Evolutionary conservation across 345 rosid genomes (phyloP).

Genomic region (Arabis alpina): DNA sequence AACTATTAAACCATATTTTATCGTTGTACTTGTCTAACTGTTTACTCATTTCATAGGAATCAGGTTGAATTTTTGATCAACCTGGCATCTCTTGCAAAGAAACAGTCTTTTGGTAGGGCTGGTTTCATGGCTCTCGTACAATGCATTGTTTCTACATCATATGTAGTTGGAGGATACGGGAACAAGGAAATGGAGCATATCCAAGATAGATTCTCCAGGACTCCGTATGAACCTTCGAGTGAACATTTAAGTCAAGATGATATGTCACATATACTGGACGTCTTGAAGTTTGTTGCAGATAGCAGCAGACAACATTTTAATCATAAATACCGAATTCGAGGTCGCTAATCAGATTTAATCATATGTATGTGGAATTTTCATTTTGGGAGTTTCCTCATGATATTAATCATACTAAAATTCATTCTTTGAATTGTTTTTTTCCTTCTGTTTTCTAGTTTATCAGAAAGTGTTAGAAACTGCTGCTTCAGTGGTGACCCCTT

Average conservation of each 20-base stretch:
- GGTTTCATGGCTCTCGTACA: constrained; percentile 86
- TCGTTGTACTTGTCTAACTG: constrained; percentile 4
- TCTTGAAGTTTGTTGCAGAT: constrained; percentile 74
- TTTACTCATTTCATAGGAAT: constrained; percentile 55
- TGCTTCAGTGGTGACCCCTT: constrained; percentile 52
- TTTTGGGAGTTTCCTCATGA: constrained; percentile 11
- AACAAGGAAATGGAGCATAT: constrained; percentile 38
- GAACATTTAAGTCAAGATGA: constrained; percentile 41
- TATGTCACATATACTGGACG: constrained; percentile 59
- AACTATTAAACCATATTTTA: neutral
- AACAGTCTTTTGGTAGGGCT: constrained; percentile 78
- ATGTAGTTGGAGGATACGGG: constrained; percentile 44
- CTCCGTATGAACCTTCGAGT: constrained; percentile 39
- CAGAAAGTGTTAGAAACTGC: constrained; percentile 72
- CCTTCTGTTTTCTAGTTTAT: constrained; percentile 54
- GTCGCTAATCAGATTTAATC: constrained; percentile 48
- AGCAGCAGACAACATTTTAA: constrained; percentile 97
- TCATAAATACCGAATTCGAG: constrained; percentile 87
- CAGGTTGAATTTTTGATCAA: constrained; percentile 57
- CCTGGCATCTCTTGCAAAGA: constrained; percentile 74
- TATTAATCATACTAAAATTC: neutral
- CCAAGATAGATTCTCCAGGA: constrained; percentile 40
- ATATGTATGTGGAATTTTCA: constrained; percentile 6
- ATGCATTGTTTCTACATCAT: constrained; percentile 74
- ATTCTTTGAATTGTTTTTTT: constrained; percentile 4